These are phyloP conservation scores for Fusarium avenaceum DNA, from an alignment of 2,329 filamentous ascomycete species.

Conservation along the genomic window DNA sequence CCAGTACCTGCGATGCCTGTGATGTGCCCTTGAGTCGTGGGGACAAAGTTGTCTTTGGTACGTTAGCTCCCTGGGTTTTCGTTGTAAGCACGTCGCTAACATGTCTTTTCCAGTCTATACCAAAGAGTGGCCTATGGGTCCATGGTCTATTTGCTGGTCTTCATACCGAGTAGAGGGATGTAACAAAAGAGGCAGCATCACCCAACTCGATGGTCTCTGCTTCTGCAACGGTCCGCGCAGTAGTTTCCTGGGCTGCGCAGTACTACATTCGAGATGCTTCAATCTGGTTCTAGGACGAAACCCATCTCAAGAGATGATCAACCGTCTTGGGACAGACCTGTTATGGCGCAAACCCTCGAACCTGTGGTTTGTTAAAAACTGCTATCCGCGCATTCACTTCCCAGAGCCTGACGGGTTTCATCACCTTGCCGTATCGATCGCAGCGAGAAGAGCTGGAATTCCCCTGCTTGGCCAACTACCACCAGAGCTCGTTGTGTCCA, in stretches of 20 bases:
- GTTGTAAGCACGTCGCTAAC: too few species aligned
- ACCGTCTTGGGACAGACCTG: neutral
- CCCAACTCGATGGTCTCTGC: neutral
- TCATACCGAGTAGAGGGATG: neutral
- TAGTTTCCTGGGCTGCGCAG: too few species aligned
- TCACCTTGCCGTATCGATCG: neutral
- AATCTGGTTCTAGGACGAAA: accelerated
- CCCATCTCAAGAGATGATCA: neutral
- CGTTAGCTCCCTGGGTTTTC: neutral
- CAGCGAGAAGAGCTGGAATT: neutral
- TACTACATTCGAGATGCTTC: neutral
- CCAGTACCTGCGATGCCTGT: neutral
- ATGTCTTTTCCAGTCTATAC: neutral
- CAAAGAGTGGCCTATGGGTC: neutral
- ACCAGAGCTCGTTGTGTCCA: neutral
- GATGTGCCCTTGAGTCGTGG: neutral
- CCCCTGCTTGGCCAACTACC: neutral
- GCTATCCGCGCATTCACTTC: neutral
- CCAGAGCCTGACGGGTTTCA: neutral
- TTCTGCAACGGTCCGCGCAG: neutral
- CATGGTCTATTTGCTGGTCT: neutral
- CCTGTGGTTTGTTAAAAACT: neutral
- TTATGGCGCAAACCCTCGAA: neutral
- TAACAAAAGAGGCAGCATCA: neutral
- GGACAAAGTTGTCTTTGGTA: neutral